phyloP scores from a whole-genome alignment of 495 filamentous ascomycete genomes.

The Aspergillus cavernicola region DNA sequence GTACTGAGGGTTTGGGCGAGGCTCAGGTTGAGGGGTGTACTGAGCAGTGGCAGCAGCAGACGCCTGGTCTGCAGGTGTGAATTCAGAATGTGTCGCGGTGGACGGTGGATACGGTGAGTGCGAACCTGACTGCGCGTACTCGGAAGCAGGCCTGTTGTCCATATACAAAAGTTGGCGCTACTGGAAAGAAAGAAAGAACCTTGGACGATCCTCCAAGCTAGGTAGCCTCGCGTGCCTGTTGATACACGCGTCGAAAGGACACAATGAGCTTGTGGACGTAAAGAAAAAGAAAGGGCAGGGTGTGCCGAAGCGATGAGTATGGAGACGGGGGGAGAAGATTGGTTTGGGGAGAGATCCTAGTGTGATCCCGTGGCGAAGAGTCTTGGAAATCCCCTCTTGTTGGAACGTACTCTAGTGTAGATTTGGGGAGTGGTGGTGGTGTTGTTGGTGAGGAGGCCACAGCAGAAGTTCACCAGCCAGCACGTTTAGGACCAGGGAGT shows the following conservation, averaged over 20 bases:
- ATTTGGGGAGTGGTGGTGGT: slow-evolving; percentile 7
- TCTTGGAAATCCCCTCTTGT: slow-evolving; percentile 15
- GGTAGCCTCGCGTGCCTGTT: slow-evolving; percentile 21
- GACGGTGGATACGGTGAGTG: slow-evolving; percentile 72
- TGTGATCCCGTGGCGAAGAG: slow-evolving; percentile 14
- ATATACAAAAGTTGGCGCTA: slow-evolving; percentile 35
- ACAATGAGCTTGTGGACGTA: slow-evolving; percentile 28
- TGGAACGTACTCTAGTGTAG: slow-evolving; percentile 23
- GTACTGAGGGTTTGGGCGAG: slow-evolving; percentile 47
- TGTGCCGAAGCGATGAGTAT: slow-evolving; percentile 15
- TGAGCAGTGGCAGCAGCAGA: slow-evolving; percentile 66
- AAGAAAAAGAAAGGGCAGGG: slow-evolving; percentile 15
- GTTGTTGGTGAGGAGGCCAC: no score
- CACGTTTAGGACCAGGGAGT: no score
- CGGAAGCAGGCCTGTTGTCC: slow-evolving; percentile 89
- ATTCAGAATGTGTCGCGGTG: slow-evolving; percentile 74
- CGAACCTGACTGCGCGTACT: slow-evolving; percentile 99
- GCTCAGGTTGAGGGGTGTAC: slow-evolving; percentile 46
- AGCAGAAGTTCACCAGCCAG: no score
- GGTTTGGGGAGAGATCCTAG: slow-evolving; percentile 13
- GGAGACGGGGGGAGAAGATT: slow-evolving; percentile 14
- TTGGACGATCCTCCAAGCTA: slow-evolving; percentile 23
- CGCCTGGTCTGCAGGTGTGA: slow-evolving; percentile 76
- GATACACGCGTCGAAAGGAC: slow-evolving; percentile 25
- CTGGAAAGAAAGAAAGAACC: slow-evolving; percentile 18